phyloP scores from a whole-genome alignment of 148 eudicot genomes.

The Fagopyrum homotropicum region DNA sequence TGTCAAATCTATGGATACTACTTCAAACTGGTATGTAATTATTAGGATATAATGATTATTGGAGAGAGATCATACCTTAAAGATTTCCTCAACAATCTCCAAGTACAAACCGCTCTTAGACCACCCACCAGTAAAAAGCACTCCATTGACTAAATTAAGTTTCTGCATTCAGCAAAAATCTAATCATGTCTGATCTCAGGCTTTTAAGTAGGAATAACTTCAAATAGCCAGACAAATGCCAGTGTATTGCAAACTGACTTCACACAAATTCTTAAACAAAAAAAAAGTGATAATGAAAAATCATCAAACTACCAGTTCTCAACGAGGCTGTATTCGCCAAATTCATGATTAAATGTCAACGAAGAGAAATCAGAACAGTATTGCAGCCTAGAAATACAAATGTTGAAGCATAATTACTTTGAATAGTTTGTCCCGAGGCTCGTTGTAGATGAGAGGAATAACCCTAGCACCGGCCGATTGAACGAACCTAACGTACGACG shows the following conservation, averaged over 20 bases:
- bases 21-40: no score
- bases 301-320: neutral
- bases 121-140: constrained; percentile 96
- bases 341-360: neutral
- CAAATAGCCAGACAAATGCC: neutral
- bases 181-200: neutral
- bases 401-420: constrained; percentile 25
- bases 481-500: constrained; percentile 85
- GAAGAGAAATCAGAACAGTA: neutral
- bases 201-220: constrained; percentile 30
- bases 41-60: neutral
- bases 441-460: constrained; percentile 79
- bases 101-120: constrained; percentile 76
- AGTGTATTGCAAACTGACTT: constrained; percentile 1
- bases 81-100: constrained; percentile 55
- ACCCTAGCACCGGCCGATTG: constrained; percentile 95
- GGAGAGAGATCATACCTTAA: constrained; percentile 45
- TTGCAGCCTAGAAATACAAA: no score
- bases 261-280: neutral
- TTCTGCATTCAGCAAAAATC: constrained; percentile 43
- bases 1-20: no score
- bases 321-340: neutral
- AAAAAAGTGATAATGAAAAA: neutral
- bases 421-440: constrained; percentile 48
- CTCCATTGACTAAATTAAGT: constrained; percentile 81